Base-by-base conservation (phyloP, 2,329 filamentous ascomycete species). In the Endothia cerciana region DNA sequence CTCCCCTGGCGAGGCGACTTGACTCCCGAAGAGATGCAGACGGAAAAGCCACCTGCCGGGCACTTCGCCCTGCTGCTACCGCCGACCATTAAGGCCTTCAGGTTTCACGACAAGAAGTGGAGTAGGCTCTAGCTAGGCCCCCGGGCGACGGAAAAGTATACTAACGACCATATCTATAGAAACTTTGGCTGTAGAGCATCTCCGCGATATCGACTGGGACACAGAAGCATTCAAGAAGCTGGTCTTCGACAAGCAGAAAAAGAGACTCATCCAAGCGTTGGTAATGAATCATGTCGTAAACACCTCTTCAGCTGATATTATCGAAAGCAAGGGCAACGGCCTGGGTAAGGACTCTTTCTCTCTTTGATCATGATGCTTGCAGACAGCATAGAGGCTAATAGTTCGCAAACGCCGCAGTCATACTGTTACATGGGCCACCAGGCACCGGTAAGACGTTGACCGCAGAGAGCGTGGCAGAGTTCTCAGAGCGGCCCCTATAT, bases 401-500 rank as follows among this genome's bases (percentile, higher is more conserved):
- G 13, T n/a, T 47, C 6, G 3, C 19, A 22, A 49, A 13, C 11
- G 3, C n/a, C 11, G 4, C 22, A 28, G 73, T 78, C 10, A 69
- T 77, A 28, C 67, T 78, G 0, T 71, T 79, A 0, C 76, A 78
- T 45, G 76, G 77, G 0, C 70, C 71, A 2, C 77, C 77, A 0
- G 77, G 76, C 1, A 77, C 75, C 0, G 76, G 77, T 1, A 79
- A 78, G 61, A 77, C 77, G 1, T 65, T 78, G 40, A 79, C 77
- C 0, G 77, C 77, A 0, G 75, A 77, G 56, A 66, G 72, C 30
- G 74, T 79, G 0, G 78, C 78, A 0, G 78, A 80, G 51, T 69
- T 74, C 11, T 73, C 76, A 19, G 64, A 74, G 43, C 74, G 73
- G 40, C 76, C 77, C 0, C 66, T 80, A 0, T 79, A 77, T 65